These are phyloP conservation scores for Dictyostelium purpureum DNA, from an alignment of 78 protist genomes.

Conservation along the genomic window DNA sequence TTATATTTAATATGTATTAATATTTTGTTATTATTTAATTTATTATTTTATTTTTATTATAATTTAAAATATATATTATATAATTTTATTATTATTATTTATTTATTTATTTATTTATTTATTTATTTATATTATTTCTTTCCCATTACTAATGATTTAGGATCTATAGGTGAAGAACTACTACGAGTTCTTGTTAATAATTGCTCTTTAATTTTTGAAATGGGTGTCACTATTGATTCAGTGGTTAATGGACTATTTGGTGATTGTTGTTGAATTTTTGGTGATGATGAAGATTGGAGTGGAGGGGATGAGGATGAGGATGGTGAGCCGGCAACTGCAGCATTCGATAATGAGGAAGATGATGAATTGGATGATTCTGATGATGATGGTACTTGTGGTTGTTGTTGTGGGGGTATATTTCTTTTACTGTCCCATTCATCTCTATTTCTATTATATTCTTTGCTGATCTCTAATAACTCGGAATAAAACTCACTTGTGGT, in stretches of 20 bases:
- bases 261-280: neutral
- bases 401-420: slow-evolving; percentile 16
- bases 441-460: slow-evolving; percentile 19
- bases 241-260: neutral
- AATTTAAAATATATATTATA: no score
- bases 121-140: neutral
- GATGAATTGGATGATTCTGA: neutral
- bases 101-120: neutral
- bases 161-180: slow-evolving; percentile 51
- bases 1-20: no score
- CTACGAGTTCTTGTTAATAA: slow-evolving; percentile 37
- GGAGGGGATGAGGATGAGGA: neutral
- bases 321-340: neutral
- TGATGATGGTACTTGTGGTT: neutral
- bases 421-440: slow-evolving; percentile 57
- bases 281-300: neutral
- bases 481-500: slow-evolving; percentile 26
- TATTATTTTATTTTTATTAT: no score
- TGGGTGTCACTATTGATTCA: neutral
- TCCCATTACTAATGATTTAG: neutral
- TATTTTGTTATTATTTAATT: no score
- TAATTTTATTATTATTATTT: neutral
- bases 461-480: neutral
- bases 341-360: neutral
- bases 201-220: slow-evolving; percentile 13